Evolutionary conservation across 1,139 yeast genomes (phyloP), one percentile per base, ranked within the genome.

Genomic region (Petasospora fabianii): DNA sequence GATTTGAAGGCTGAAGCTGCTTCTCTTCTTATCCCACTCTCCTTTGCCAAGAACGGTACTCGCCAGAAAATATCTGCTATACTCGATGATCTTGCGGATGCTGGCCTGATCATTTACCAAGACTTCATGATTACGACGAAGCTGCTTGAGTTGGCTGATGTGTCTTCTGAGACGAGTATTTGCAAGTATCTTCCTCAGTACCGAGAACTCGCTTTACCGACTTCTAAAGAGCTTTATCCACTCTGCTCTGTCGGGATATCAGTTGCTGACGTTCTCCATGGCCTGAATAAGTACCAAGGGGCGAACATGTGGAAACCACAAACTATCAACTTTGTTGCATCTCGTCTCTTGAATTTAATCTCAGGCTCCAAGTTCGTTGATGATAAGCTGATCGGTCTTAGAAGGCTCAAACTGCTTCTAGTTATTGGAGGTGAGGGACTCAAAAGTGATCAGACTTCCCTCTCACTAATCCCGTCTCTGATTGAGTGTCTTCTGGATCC

Each of bases 1-100:
- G 55, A 61, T 11, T 35, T 73, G 6, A 47, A 68, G 3, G 43
- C 52, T 5, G 66, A 64, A 11, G 55, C 73, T 21, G 49, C 73
- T 21, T 64, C 75, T 1, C 44, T 40, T 16, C 34, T 50, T 0
- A 56, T 76, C 2, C 69, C 81, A 0, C 53, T 77, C 10, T 63
- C 82, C 0, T 77, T 66, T 47, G 55, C 74, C 0, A 57, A 56
- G 12, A 61, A 63, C 19, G 81, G 82, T 0, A 46, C 60, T 1
- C 58, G 72, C 29, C 65, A 65, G 37, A 58, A 59, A 2, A 55
- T 75, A 0, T 68, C 66, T 32, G 60, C 55, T 3, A 43, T 41
- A 14, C 19, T 48, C 50, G 38, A 43, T 31, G 29, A 49, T 37
- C 19, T 44, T 37, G 44, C 37, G 34, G 49, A 38, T 6, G 32